phyloP scores from a whole-genome alignment of 768 basidiomycete genomes.

The Austroboletus eburneus region DNA sequence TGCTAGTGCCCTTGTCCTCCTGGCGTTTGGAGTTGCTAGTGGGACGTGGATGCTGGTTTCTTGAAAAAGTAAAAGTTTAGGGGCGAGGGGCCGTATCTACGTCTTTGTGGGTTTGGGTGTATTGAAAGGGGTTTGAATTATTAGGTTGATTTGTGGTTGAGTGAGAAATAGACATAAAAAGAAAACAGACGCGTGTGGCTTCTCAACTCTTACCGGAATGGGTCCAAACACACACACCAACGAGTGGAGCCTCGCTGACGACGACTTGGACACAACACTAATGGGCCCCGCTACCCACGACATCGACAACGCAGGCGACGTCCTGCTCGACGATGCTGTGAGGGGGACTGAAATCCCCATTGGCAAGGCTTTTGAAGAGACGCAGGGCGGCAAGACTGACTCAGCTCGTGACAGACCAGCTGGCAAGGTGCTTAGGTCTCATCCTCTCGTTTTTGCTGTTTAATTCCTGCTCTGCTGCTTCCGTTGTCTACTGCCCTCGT shows the following conservation, averaged over 20 bases:
- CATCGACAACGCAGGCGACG: constrained; percentile 44
- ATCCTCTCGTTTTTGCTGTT: constrained; percentile 36
- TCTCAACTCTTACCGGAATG: constrained; percentile 15
- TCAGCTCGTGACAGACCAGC: constrained; percentile 67
- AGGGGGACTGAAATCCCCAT: constrained; percentile 13
- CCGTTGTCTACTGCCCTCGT: constrained; percentile 17
- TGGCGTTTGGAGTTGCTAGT: constrained; percentile 36
- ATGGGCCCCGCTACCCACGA: constrained; percentile 45
- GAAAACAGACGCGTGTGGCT: background rate
- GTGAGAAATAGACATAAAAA: constrained; percentile 1
- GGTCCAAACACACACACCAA: constrained; percentile 20
- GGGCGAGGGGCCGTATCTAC: constrained; percentile 8
- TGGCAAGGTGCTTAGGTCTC: constrained; percentile 79
- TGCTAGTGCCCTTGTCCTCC: constrained; percentile 34
- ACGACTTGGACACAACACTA: constrained; percentile 40
- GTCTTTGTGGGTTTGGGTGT: background rate
- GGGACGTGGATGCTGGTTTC: constrained; percentile 43
- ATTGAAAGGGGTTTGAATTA: too few species aligned
- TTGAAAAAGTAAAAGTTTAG: constrained; percentile 1
- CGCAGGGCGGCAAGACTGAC: constrained; percentile 43
- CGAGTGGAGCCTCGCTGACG: constrained; percentile 46
- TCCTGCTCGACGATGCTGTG: constrained; percentile 27
- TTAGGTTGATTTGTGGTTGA: background rate
- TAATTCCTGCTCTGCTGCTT: constrained; percentile 20
- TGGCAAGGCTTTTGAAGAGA: constrained; percentile 37